Evolutionary conservation across 2,329 filamentous ascomycete genomes (phyloP), one percentile per base, ranked within the genome.

Genomic region (Aureobasidium zeae): DNA sequence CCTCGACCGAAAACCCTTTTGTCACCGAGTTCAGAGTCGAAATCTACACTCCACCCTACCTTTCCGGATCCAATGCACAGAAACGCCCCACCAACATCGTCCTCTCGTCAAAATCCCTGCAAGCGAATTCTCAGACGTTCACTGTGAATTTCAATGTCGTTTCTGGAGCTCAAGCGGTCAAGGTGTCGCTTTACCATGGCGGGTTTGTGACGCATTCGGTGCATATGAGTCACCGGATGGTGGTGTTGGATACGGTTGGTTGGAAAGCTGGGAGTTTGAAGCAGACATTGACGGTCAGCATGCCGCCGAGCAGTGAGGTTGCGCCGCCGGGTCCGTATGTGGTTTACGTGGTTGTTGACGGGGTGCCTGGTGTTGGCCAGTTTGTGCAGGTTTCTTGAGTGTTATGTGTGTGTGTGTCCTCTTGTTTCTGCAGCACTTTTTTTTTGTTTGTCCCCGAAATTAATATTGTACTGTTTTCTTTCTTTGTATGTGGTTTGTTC

Each of bases 1-100:
- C 71, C 7, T 59, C 65, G 42, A 57, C 63, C 0, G 53, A 65
- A 42, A 58, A 71, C 46, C 71, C 69, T 8, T 79, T 65, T 55
- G 63, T 69, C 13, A 79, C 74, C 1, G 75, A 80, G 49, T 79
- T 77, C 62, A 69, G 74, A 25, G 73, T 78, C 31, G 76, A 80
- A 55, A 72, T 70, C 44, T 79, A 76, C 55, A 74, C 72, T 20
- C 76, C 76, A 29, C 73, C 74, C 3, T 80, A 80, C 52, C 67
- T 79, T 13, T 62, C 66, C 34, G 73, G 72, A 11, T 66, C 63
- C 29, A 72, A 72, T 64, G 2, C 61, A 16, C 57, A 59, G 20
- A 63, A 55, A 35, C 66, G 74, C 34, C 74, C 76, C 3, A 67
- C 62, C 3, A 60, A 67, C 34, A 62, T 77, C 38, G 47, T 51